Evolutionary conservation across 2,329 filamentous ascomycete species (phyloP).

Genomic region (Pezicula carpinea): DNA sequence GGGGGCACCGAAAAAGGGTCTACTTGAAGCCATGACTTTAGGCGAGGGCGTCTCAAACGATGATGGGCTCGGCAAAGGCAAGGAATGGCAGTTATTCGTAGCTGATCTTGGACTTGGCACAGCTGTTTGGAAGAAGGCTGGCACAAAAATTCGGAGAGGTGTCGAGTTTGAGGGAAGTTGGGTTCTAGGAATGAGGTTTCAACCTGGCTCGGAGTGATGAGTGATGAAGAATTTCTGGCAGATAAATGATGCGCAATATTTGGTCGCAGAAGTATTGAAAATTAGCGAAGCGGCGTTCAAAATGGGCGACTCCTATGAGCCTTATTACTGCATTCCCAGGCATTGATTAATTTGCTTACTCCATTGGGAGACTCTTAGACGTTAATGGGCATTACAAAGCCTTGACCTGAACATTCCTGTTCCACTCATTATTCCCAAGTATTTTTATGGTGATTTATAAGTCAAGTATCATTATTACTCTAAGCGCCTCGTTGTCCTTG

Average conservation of each 20-base stretch:
- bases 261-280: not conserved
- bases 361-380: no score
- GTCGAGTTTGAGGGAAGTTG: constrained; percentile 86
- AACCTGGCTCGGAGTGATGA: constrained; percentile 18
- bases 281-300: constrained; percentile 13
- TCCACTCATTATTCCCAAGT: no score
- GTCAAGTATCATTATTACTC: no score
- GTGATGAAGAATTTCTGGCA: not conserved
- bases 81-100: constrained; percentile 72
- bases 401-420: no score
- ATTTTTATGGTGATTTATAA: no score
- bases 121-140: constrained; percentile 79
- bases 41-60: constrained; percentile 22
- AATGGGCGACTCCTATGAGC: not conserved
- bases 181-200: constrained; percentile 63
- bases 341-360: no score
- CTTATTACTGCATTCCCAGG: not conserved
- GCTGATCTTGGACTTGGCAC: constrained; percentile 83
- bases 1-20: constrained; percentile 79
- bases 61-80: constrained; percentile 23
- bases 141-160: constrained; percentile 74
- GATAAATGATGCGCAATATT: not conserved
- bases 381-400: no score
- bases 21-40: constrained; percentile 64
- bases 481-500: no score